Conservation (phyloP, 306 rosid species). For the Morella rubra region DNA sequence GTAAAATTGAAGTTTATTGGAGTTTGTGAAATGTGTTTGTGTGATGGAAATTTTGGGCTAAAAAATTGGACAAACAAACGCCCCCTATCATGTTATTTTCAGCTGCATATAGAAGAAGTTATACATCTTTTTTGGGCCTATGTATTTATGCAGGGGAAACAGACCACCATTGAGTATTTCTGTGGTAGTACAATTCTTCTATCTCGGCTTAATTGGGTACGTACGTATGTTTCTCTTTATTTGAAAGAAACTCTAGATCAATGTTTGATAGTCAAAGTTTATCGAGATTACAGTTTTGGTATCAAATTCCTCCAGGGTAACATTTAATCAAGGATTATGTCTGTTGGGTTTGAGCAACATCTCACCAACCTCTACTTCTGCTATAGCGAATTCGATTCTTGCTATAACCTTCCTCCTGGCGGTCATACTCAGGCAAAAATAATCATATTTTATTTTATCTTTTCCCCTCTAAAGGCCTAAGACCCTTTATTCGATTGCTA, state of each 20-base stretch:
- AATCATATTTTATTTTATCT: too few relatives aligned
- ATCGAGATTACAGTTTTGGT: background rate
- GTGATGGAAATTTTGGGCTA: too few relatives aligned
- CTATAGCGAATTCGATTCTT: slow-evolving; percentile 69
- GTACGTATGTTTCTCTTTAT: background rate
- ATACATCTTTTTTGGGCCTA: background rate
- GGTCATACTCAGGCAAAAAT: slow-evolving; percentile 47
- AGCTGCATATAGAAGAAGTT: background rate
- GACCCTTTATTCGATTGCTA: too few relatives aligned
- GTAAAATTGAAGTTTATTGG: too few relatives aligned
- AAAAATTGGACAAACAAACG: too few relatives aligned
- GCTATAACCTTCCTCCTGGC: slow-evolving; percentile 79
- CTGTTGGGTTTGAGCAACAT: slow-evolving; percentile 62
- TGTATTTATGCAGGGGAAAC: slow-evolving; percentile 39
- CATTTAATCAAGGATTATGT: slow-evolving; percentile 66
- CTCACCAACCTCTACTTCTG: slow-evolving; percentile 66
- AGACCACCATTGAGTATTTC: slow-evolving; percentile 44
- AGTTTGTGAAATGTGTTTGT: too few relatives aligned
- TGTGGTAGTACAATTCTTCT: slow-evolving; percentile 45
- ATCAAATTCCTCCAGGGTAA: slow-evolving; percentile 43
- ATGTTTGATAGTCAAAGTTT: background rate
- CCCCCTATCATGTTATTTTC: slow-evolving; percentile 13
- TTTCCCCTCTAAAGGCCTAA: too few relatives aligned
- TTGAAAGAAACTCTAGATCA: background rate
- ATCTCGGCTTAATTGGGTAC: slow-evolving; percentile 65